phyloP scores from a whole-genome alignment of 2,329 filamentous ascomycete species.

The Xylaria sp. region DNA sequence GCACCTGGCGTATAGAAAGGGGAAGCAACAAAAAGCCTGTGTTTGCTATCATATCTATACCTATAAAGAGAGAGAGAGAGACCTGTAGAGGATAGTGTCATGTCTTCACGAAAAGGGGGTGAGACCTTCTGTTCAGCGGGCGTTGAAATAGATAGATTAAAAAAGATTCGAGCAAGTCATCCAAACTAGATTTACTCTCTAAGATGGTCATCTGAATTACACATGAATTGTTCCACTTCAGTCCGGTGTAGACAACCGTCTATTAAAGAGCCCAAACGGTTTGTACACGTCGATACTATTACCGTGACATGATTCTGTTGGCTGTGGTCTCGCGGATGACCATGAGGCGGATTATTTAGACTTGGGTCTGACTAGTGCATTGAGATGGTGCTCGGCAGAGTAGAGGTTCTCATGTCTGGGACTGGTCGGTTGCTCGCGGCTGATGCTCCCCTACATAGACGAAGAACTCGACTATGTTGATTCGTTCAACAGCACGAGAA shows the following conservation, averaged over 20 bases:
- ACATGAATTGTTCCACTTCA: too few relatives aligned
- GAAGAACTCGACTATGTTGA: too few relatives aligned
- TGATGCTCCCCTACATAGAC: too few relatives aligned
- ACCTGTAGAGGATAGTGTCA: background rate
- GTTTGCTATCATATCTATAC: slow-evolving; percentile 7
- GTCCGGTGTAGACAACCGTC: background rate
- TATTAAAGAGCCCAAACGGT: background rate
- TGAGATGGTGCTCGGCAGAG: too few relatives aligned
- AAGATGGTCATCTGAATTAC: too few relatives aligned
- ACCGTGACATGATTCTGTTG: background rate
- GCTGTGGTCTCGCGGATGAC: too few relatives aligned
- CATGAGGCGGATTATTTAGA: too few relatives aligned
- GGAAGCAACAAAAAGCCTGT: background rate
- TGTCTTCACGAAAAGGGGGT: background rate
- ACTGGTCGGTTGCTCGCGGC: too few relatives aligned
- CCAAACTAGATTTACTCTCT: too few relatives aligned
- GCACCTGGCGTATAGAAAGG: slow-evolving; percentile 19
- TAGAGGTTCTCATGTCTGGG: too few relatives aligned
- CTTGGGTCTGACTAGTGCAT: too few relatives aligned
- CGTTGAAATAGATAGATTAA: background rate
- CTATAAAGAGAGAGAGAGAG: background rate
- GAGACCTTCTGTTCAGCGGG: background rate
- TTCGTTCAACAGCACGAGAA: too few relatives aligned
- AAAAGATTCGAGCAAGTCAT: background rate
- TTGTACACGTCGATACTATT: slow-evolving; percentile 6